A percentile compares a stretch with the other conserved stretches of the same genome.
phyloP scores from a whole-genome alignment of 345 rosid genomes.

The Erucastrum elatum region DNA sequence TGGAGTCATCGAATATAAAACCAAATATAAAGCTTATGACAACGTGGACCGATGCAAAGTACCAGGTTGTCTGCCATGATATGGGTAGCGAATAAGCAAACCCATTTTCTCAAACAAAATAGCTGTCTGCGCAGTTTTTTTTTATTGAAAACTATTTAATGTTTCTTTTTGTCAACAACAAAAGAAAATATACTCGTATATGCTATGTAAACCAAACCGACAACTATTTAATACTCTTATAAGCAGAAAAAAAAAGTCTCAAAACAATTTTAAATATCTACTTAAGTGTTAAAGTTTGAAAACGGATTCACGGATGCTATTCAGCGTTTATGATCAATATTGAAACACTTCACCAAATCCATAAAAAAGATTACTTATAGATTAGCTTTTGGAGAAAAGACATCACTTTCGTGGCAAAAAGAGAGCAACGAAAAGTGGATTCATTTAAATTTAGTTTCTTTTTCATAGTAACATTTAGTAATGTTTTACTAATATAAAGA shows the following conservation, averaged over 20 bases:
- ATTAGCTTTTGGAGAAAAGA: slow-evolving; percentile 27
- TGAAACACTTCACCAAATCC: neutral
- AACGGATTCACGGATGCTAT: neutral
- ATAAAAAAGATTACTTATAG: neutral
- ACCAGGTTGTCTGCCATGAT: neutral
- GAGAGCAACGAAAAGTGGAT: neutral
- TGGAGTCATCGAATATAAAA: neutral
- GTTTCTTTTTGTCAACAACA: no score
- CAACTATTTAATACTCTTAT: neutral
- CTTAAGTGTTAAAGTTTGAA: neutral
- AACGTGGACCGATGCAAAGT: slow-evolving; percentile 10
- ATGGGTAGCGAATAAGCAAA: neutral
- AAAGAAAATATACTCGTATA: no score
- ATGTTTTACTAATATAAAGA: neutral
- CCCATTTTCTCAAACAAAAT: slow-evolving; percentile 19
- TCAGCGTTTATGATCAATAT: neutral
- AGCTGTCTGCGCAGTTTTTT: slow-evolving; percentile 14
- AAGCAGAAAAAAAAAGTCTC: neutral
- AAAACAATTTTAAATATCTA: neutral
- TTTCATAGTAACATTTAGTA: neutral
- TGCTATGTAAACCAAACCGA: no score
- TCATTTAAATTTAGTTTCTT: neutral
- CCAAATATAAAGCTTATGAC: neutral
- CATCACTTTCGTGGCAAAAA: slow-evolving; percentile 20
- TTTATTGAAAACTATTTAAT: neutral